Conservation (phyloP, 2,329 filamentous ascomycete genomes). For the Trichoderma sp. region DNA sequence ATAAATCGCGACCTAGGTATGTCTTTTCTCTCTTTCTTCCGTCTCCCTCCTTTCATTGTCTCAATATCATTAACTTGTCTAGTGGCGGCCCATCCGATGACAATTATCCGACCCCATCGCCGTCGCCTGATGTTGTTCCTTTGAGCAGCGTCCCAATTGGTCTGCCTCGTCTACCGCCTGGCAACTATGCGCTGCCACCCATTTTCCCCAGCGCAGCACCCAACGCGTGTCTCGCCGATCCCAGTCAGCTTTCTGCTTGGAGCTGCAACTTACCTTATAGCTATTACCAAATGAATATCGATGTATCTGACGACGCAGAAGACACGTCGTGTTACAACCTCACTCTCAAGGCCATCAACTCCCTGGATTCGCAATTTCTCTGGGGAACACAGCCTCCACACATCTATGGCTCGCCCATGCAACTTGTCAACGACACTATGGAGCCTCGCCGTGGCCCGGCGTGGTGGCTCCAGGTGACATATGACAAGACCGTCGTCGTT, state of each 20-base stretch:
- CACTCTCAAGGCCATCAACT: conserved; percentile 41
- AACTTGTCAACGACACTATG: conserved; percentile 54
- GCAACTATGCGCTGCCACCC: conserved; percentile 58
- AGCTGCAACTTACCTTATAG: conserved; percentile 57
- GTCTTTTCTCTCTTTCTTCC: not conserved
- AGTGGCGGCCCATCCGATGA: conserved; percentile 1
- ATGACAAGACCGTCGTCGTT: conserved; percentile 60
- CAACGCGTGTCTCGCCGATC: conserved; percentile 58
- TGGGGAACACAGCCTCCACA: conserved; percentile 58
- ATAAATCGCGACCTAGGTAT: conserved; percentile 8
- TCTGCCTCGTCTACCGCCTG: conserved; percentile 55
- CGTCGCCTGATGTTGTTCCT: conserved; percentile 50
- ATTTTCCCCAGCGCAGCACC: conserved; percentile 52
- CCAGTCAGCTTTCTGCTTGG: conserved; percentile 60
- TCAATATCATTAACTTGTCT: not conserved
- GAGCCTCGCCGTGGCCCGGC: conserved; percentile 54
- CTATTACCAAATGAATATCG: conserved; percentile 48
- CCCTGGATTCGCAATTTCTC: conserved; percentile 44
- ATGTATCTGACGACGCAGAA: conserved; percentile 25
- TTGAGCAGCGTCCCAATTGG: conserved; percentile 52
- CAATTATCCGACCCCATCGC: conserved; percentile 37
- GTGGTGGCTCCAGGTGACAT: conserved; percentile 54
- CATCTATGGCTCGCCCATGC: conserved; percentile 43
- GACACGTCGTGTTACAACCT: conserved; percentile 44
- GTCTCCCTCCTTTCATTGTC: not conserved